Evolutionary conservation across 768 basidiomycete species (phyloP).

Genomic region (Termitomyces sp.): DNA sequence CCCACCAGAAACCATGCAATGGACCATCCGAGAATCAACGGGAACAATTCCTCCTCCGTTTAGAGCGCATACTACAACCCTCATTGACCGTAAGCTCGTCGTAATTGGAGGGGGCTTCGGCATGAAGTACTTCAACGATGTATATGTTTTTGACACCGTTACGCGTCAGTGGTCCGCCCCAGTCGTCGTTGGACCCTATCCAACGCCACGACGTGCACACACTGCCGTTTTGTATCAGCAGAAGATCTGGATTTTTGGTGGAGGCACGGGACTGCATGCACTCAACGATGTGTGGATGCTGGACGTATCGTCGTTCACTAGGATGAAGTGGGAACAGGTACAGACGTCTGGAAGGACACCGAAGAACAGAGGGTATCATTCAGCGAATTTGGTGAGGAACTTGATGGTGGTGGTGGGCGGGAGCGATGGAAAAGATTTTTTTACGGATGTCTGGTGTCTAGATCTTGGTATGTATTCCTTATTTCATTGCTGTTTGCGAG

Average conservation of each 20-base stretch:
- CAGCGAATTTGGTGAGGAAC: conserved; percentile 79
- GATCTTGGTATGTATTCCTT: conserved; percentile 60
- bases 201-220: conserved; percentile 80
- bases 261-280: conserved; percentile 89
- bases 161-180: conserved; percentile 62
- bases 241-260: conserved; percentile 84
- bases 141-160: conserved; percentile 79
- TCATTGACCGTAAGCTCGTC: conserved; percentile 74
- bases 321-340: conserved; percentile 38
- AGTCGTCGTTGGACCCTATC: conserved; percentile 29
- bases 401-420: conserved; percentile 89
- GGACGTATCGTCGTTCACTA: conserved; percentile 42
- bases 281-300: conserved; percentile 88
- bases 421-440: conserved; percentile 84
- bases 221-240: conserved; percentile 69
- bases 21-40: conserved; percentile 69
- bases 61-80: conserved; percentile 83
- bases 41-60: conserved; percentile 82
- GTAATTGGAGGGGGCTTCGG: conserved; percentile 88
- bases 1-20: conserved; percentile 75
- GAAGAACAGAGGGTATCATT: conserved; percentile 78
- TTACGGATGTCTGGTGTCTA: conserved; percentile 83
- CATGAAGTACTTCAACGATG: conserved; percentile 72
- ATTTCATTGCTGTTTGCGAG: background rate
- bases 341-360: conserved; percentile 52